Percentiles rank a stretch among this genome's conserved stretches.
phyloP scores from a whole-genome alignment of 1,284 basidiomycete species.

The Meira nashicola region DNA sequence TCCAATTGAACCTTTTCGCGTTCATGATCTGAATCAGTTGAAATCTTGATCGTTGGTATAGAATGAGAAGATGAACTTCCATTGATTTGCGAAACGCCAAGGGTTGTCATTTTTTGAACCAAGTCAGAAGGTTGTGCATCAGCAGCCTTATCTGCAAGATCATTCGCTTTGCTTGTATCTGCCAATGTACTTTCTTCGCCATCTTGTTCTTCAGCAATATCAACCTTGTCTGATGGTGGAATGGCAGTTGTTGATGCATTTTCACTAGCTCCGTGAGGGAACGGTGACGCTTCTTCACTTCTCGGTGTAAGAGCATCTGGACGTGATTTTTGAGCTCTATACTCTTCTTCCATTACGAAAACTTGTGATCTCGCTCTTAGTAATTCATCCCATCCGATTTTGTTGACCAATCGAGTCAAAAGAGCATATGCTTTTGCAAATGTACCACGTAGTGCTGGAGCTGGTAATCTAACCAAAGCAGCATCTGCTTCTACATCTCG shows the following conservation, averaged over 20 bases:
- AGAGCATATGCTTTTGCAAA: conserved; percentile 91
- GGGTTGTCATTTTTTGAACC: conserved; percentile 14
- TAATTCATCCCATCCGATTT: conserved; percentile 98
- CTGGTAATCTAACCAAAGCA: conserved; percentile 83
- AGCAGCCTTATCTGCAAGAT: conserved; percentile 8
- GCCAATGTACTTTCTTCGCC: conserved; percentile 7
- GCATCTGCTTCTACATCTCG: conserved; percentile 93
- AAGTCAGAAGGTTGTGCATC: conserved; percentile 6
- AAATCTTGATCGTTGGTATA: conserved; percentile 84
- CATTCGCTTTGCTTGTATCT: conserved; percentile 6
- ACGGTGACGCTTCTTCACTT: neutral
- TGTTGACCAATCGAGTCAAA: conserved; percentile 78
- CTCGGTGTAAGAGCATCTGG: conserved; percentile 6
- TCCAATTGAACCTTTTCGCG: conserved; percentile 55
- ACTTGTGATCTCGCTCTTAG: conserved; percentile 86
- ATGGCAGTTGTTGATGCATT: conserved; percentile 7
- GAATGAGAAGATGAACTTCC: conserved; percentile 43
- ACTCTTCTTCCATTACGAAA: conserved; percentile 99
- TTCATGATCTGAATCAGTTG: conserved; percentile 69
- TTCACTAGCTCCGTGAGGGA: neutral
- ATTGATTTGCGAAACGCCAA: conserved; percentile 27
- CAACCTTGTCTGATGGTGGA: conserved; percentile 7
- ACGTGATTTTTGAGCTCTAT: conserved; percentile 62
- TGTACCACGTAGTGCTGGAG: conserved; percentile 87
- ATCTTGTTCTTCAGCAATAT: conserved; percentile 19